Evolutionary conservation across 2,329 filamentous ascomycete species (phyloP).

Genomic region (Fusarium marasasianum): DNA sequence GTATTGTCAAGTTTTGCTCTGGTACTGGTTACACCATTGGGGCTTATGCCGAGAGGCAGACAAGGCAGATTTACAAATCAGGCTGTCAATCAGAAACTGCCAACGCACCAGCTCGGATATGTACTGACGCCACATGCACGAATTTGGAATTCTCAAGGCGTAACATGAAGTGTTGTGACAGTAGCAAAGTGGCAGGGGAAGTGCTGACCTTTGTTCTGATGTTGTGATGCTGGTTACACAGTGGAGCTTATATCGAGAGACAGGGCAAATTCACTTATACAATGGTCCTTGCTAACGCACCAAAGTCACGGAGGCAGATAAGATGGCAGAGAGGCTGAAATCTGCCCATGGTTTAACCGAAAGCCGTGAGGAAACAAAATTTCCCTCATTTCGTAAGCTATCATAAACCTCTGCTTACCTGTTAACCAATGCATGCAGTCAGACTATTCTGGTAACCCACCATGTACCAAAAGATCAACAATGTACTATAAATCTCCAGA

Average conservation of each 20-base stretch:
- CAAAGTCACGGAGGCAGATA: not conserved
- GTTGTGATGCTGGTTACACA: fast-evolving
- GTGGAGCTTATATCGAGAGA: fast-evolving
- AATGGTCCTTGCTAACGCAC: not conserved
- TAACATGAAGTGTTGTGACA: too few relatives aligned
- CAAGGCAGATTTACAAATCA: too few relatives aligned
- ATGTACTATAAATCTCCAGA: fast-evolving
- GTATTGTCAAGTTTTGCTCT: too few relatives aligned
- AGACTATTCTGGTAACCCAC: fast-evolving
- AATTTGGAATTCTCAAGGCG: too few relatives aligned
- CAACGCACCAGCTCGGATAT: too few relatives aligned
- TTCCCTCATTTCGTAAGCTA: fast-evolving
- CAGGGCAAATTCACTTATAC: not conserved
- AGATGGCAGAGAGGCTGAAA: fast-evolving
- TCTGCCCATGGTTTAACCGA: not conserved
- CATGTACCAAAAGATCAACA: fast-evolving
- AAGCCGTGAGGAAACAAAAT: too few relatives aligned
- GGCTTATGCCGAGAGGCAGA: not conserved
- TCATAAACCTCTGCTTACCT: fast-evolving
- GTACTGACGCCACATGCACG: too few relatives aligned
- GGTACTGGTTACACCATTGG: fast-evolving
- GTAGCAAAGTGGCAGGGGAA: not conserved
- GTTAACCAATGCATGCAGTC: not conserved
- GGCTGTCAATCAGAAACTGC: too few relatives aligned
- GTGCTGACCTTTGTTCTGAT: not conserved